These are phyloP conservation scores for Colletotrichum sp. DNA, from an alignment of 2,329 filamentous ascomycete genomes.

Conservation along the genomic window DNA sequence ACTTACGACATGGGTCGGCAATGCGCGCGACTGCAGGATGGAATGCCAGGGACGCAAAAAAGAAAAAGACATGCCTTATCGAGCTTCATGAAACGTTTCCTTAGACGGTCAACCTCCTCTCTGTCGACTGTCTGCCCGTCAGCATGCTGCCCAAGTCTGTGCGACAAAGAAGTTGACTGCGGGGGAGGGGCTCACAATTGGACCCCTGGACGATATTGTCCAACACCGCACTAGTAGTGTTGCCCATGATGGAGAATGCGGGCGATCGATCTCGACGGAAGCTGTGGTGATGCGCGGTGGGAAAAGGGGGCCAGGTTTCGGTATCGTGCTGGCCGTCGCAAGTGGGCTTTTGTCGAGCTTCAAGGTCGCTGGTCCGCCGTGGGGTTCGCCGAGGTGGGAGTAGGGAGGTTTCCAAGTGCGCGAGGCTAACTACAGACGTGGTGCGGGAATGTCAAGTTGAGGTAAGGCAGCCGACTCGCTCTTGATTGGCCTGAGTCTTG, in stretches of 20 bases:
- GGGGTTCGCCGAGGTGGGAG: background rate
- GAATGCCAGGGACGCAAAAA: background rate
- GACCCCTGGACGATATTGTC: conserved; percentile 96
- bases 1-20: background rate
- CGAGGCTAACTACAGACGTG: background rate
- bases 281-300: background rate
- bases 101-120: conserved; percentile 93
- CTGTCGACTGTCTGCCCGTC: conserved; percentile 74
- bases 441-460: conserved; percentile 3
- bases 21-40: background rate
- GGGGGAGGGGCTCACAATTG: conserved; percentile 72
- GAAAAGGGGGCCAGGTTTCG: background rate
- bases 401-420: conserved; percentile 4
- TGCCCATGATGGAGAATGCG: conserved; percentile 59
- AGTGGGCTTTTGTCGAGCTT: conserved; percentile 5
- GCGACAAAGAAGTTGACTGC: conserved; percentile 20
- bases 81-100: conserved; percentile 98
- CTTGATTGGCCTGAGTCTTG: background rate
- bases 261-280: background rate
- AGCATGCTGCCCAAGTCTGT: conserved; percentile 11
- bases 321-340: background rate
- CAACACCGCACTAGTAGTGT: conserved; percentile 76
- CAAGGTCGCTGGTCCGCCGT: conserved; percentile 9
- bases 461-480: conserved; percentile 1
- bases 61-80: conserved; percentile 74